Evolutionary conservation across 2,329 filamentous ascomycete species (phyloP).

Genomic region (Periconia macrospinosa): DNA sequence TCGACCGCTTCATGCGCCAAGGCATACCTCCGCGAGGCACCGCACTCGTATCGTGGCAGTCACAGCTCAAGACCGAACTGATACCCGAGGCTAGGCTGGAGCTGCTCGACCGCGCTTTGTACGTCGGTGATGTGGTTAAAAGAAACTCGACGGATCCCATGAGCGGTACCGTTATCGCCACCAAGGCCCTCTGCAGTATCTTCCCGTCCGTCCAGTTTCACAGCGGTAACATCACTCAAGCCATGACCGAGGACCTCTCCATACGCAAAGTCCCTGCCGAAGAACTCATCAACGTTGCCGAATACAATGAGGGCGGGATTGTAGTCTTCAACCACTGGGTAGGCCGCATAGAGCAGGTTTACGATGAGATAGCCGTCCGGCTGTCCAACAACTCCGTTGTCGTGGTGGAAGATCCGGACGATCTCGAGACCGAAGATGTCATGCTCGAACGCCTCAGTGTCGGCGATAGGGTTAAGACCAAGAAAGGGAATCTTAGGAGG

Average conservation of each 20-base stretch:
- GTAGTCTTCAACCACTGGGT: conserved; percentile 60
- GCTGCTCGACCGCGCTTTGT: conserved; percentile 57
- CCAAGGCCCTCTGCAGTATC: conserved; percentile 51
- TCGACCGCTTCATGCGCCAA: conserved; percentile 44
- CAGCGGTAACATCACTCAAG: conserved; percentile 21
- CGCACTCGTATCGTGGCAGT: conserved; percentile 54
- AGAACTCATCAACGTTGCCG: conserved; percentile 50
- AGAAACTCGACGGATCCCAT: conserved; percentile 50
- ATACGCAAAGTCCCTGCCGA: conserved; percentile 47
- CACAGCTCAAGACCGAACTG: conserved; percentile 45
- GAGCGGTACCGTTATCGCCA: conserved; percentile 58
- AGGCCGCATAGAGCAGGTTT: conserved; percentile 54
- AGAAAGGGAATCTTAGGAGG: conserved; percentile 54
- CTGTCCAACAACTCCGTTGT: conserved; percentile 59
- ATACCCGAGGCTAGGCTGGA: conserved; percentile 48
- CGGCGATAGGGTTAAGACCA: conserved; percentile 55
- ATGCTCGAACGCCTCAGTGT: conserved; percentile 44
- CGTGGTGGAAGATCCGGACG: conserved; percentile 50
- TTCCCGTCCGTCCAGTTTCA: conserved; percentile 35
- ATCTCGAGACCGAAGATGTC: conserved; percentile 42
- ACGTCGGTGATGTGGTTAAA: conserved; percentile 60
- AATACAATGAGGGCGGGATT: conserved; percentile 54
- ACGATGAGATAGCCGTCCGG: conserved; percentile 54
- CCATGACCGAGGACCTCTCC: conserved; percentile 33
- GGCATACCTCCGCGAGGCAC: conserved; percentile 56